phyloP scores from a whole-genome alignment of 2,329 filamentous ascomycete species.

The Paecilomyces dactylethromorphus region DNA sequence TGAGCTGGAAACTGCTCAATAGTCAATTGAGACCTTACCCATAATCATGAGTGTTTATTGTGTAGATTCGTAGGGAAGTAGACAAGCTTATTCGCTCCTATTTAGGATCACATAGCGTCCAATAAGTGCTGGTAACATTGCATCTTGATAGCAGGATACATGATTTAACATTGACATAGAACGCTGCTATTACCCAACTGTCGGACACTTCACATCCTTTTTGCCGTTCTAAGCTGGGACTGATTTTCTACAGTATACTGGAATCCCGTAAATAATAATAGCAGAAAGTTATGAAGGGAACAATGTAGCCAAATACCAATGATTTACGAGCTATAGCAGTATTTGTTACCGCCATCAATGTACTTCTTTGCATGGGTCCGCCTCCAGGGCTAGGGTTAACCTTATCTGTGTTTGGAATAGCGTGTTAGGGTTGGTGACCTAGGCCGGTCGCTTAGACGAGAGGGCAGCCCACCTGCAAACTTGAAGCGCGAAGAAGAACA shows the following conservation, averaged over 20 bases:
- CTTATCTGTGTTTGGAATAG: conserved; percentile 14
- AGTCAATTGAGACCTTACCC: background rate
- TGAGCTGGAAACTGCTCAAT: conserved; percentile 18
- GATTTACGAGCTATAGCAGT: too few species aligned
- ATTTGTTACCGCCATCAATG: background rate
- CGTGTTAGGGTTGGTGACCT: conserved; percentile 33
- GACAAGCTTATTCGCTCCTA: background rate
- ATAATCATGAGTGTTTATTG: background rate
- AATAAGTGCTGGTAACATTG: background rate
- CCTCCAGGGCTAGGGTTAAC: background rate
- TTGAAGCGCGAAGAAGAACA: conserved; percentile 21
- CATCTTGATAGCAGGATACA: too few species aligned
- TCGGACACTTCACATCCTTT: too few species aligned
- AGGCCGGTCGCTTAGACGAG: conserved; percentile 38
- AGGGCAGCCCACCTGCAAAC: conserved; percentile 28
- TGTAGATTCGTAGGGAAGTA: background rate
- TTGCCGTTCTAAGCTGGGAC: too few species aligned
- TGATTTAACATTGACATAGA: too few species aligned
- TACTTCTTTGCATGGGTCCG: background rate
- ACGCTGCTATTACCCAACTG: too few species aligned
- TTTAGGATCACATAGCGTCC: too few species aligned
- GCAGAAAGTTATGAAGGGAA: too few species aligned
- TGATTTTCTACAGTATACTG: too few species aligned
- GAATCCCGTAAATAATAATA: too few species aligned
- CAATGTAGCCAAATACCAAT: too few species aligned